Evolutionary conservation across 352 stramenopile genomes (phyloP).

Genomic region (Pythium biforme): DNA sequence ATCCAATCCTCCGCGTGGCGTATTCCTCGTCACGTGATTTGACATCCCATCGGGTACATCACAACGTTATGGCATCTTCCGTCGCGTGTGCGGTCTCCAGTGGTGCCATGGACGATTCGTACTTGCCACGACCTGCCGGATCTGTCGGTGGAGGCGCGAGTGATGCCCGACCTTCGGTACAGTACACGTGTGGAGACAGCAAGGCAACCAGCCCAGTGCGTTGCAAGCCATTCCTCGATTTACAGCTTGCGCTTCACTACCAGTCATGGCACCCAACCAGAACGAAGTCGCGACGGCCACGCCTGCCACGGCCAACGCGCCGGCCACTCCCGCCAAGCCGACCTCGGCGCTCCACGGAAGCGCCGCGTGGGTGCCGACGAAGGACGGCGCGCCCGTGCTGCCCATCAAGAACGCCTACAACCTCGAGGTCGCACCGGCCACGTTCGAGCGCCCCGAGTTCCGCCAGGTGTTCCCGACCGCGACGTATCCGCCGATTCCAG

Average conservation of each 20-base stretch:
- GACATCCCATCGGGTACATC: background rate
- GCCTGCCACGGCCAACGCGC: background rate
- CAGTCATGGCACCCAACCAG: background rate
- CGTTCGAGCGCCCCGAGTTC: conserved; percentile 25
- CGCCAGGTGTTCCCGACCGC: conserved; percentile 27
- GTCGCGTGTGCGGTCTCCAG: background rate
- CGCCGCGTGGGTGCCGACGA: background rate
- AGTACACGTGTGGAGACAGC: conserved; percentile 3
- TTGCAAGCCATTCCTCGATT: background rate
- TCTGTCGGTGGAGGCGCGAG: too few relatives aligned
- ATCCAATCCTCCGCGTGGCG: background rate
- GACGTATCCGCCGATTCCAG: conserved; percentile 33
- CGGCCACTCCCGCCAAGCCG: background rate
- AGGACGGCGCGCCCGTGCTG: background rate
- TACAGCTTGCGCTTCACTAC: background rate
- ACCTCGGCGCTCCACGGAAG: background rate
- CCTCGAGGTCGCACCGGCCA: conserved; percentile 11
- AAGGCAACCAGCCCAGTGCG: too few relatives aligned
- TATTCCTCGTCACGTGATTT: background rate
- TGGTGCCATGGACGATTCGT: too few relatives aligned
- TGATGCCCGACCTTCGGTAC: too few relatives aligned
- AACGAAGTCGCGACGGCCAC: background rate
- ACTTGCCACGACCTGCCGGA: too few relatives aligned
- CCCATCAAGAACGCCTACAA: conserved; percentile 29
- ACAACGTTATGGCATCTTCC: background rate